phyloP scores from a whole-genome alignment of 2,329 filamentous ascomycete species.

The Phyllosticta citriasiana region DNA sequence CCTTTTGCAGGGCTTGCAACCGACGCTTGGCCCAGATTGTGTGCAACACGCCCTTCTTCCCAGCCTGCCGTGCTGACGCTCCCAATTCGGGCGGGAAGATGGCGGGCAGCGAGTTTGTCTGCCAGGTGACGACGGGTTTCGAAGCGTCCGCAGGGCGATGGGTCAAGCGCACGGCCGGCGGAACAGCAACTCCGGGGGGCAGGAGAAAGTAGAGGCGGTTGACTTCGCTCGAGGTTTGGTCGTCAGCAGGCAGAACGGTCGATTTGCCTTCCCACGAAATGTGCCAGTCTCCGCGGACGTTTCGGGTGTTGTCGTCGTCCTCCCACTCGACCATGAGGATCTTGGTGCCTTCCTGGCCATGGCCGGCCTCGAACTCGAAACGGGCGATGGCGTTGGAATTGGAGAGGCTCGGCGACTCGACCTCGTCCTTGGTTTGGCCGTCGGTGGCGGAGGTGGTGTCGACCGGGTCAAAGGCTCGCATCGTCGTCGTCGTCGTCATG shows the following conservation, averaged over 20 bases:
- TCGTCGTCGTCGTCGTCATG: slow-evolving; percentile 23
- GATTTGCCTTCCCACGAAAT: slow-evolving; percentile 78
- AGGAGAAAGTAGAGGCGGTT: slow-evolving; percentile 73
- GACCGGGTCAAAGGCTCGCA: slow-evolving; percentile 31
- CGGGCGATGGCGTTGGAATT: slow-evolving; percentile 58
- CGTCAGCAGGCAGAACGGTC: slow-evolving; percentile 57
- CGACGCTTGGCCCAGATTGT: slow-evolving; percentile 85
- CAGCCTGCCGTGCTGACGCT: slow-evolving; percentile 53
- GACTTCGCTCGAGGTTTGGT: slow-evolving; percentile 39
- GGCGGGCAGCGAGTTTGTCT: slow-evolving; percentile 72
- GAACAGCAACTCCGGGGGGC: slow-evolving; percentile 60
- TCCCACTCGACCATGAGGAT: slow-evolving; percentile 92
- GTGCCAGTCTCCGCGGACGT: slow-evolving; percentile 53
- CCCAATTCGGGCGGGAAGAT: slow-evolving; percentile 74
- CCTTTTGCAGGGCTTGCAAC: slow-evolving; percentile 61
- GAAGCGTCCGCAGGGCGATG: slow-evolving; percentile 38
- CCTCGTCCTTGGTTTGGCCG: slow-evolving; percentile 26
- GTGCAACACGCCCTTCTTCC: slow-evolving; percentile 73
- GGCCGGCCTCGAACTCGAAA: slow-evolving; percentile 75
- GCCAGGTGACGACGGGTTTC: slow-evolving; percentile 38
- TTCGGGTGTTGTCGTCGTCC: slow-evolving; percentile 43
- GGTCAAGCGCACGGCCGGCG: slow-evolving; percentile 58
- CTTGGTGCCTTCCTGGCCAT: slow-evolving; percentile 76
- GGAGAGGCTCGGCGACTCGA: slow-evolving; percentile 38
- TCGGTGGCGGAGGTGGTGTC: slow-evolving; percentile 27